Evolutionary conservation across 2,329 filamentous ascomycete genomes (phyloP), one percentile per base, ranked within the genome.

Genomic region (Colletotrichum sp.): DNA sequence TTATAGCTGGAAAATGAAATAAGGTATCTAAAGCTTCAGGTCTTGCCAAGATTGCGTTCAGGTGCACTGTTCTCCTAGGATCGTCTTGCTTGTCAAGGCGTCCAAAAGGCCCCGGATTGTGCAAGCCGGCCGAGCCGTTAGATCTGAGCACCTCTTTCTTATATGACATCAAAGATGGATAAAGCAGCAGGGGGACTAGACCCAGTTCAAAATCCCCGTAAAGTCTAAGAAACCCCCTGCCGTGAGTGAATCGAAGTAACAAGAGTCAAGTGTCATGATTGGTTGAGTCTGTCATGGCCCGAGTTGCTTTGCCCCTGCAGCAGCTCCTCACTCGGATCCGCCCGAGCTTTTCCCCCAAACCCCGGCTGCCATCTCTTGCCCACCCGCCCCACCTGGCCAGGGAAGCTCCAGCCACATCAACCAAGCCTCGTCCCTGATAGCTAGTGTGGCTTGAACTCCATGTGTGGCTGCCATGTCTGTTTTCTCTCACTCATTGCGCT

Each of bases 401-500:
- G 12, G 15, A 22, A 22, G 12, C 3, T 44, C 19, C 12, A 76
- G 73, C 74, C 74, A 74, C 59, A 65, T 11, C 6, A 5, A 1
- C n/a, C 22, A 25, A 64, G 59, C 49, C 68, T 36, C 72, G n/a
- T 11, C 22, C 15, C n/a, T 34, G 29, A 52, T 49, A 22, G 6
- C 29, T 19, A 6, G 2, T 69, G 70, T 69, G 73, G 70, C 64
- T 73, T 55, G 32, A 29, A 61, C 32, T 22, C 29, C 22, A 36
- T n/a, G n/a, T 69, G 64, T 76, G 70, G 70, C 70, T 65, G 59
- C 29, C 57, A 19, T 65, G 59, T 69, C 49, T 8, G 59, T 69
- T 69, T 69, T 72, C 73, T 49, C 34, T 34, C 12, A 39, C 13
- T 29, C 44, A 22, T 52, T 34, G 65, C 74, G 65, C 74, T 74